A percentile compares a stretch with the other conserved stretches of the same genome.
These are phyloP conservation scores for Rosa persica DNA, from an alignment of 306 rosid genomes.

Conservation along the genomic window DNA sequence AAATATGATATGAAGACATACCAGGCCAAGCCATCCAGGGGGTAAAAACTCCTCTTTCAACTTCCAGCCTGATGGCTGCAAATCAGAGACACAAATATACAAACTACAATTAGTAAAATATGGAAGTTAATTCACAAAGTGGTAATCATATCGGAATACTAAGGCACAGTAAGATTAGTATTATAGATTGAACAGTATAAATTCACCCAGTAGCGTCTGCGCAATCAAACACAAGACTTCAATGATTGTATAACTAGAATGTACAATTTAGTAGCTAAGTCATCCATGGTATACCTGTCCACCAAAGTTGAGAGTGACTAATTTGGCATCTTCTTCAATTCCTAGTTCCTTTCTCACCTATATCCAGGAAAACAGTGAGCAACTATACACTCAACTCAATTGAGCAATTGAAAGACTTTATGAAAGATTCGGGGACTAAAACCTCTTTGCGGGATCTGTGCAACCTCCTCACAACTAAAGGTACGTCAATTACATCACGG, in stretches of 20 bases:
- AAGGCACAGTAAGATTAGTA: not conserved
- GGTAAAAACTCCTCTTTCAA: constrained; percentile 89
- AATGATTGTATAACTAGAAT: not conserved
- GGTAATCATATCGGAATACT: not conserved
- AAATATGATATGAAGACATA: constrained; percentile 32
- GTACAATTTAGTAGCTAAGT: not conserved
- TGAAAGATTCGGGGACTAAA: constrained; percentile 21
- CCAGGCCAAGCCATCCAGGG: constrained; percentile 95
- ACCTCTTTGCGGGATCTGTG: constrained; percentile 92
- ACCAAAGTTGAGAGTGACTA: constrained; percentile 92
- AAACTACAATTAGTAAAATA: constrained; percentile 16
- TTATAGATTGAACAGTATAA: not conserved
- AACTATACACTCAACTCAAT: constrained; percentile 15
- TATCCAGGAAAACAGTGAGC: constrained; percentile 25
- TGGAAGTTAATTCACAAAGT: not conserved
- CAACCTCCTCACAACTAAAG: constrained; percentile 91
- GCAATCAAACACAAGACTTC: not conserved
- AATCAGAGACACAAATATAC: constrained; percentile 30
- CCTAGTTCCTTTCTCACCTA: constrained; percentile 87
- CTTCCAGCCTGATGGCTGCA: constrained; percentile 93
- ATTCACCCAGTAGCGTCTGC: not conserved
- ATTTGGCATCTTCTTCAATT: constrained; percentile 63
- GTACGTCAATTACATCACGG: constrained; percentile 88
- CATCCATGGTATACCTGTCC: constrained; percentile 68
- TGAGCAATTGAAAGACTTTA: constrained; percentile 25